Evolutionary conservation across 192 early-diverging fungal genomes (phyloP), one percentile per base, ranked within the genome.

Genomic region (Backusella liffmaniae): DNA sequence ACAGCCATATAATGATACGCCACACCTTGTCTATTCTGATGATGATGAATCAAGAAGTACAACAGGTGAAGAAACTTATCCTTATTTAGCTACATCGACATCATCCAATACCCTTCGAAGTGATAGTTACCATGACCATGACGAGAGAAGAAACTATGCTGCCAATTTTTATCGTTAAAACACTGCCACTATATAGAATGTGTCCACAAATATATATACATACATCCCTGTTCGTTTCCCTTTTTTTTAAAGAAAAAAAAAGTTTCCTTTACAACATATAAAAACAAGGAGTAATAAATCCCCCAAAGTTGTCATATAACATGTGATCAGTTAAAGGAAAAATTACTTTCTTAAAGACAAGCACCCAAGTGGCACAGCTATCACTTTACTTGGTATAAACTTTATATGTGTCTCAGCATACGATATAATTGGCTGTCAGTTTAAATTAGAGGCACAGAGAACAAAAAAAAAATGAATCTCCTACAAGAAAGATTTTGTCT

Each of bases 1-100:
- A 39, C 68, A 70, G 21, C 68, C 68, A 44, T 70, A 13, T 70
- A 44, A 70, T 41, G 68, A 41, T 15, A 70, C 68, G 10, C 68
- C 68, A 21, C 34, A 70, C 13, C 39, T 70, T 21, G 68, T 70
- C 16, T 70, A 70, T 70, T 70, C 68, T 15, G 56, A 62, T 62
- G 68, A 70, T 70, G 34, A 70, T 39, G 68, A 70, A 39, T 70
- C 68, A 39, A 70, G 68, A 70, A 70, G 68, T 42, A 70, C 68
- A 42, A 70, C 68, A 39, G 68, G 56, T 62, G 56, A 62, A 62
- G 56, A 62, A 4, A 4, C 21, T 29, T 62, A 62, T 62, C 56
- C 56, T 62, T 62, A 62, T 62, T 62, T 62, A 62, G 56, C 29
- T 62, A 62, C 56, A 62, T 62, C 56, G 12, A 26, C 56, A 62